Evolutionary conservation across 2,329 filamentous ascomycete species (phyloP), one percentile per base, ranked within the genome.

Genomic region (Aspergillus novofumigatus): DNA sequence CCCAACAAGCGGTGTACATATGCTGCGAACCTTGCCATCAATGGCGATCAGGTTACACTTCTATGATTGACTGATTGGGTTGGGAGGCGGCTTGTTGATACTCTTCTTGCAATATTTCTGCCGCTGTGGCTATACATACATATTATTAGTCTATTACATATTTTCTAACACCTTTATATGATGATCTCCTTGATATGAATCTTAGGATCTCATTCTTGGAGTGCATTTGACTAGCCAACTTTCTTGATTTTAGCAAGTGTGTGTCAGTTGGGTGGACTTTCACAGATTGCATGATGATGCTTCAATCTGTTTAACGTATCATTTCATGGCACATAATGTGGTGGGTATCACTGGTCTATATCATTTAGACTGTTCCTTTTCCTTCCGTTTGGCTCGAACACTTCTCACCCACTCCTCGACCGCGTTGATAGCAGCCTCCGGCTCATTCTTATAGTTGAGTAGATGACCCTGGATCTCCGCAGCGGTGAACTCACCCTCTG

Each of bases 381-480:
- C 54, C 35, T 54, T 62, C 56, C 67, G 69, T 56, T 70, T 68
- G 55, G 67, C 67, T 28, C 58, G 62, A 1, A 65, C 32, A 3
- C 41, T 53, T 49, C 63, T 51, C 32, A 72, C 67, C 74, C 74
- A 76, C 17, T 58, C 61, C 17, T 59, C 62, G 3, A 64, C 72
- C 11, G 64, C 64, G 14, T 65, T 28, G 44, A 77, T 67, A 1
- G 73, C 75, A 14, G 25, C 53, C 51, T 69, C 62, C 0, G 73
- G 73, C 14, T 64, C 57, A 10, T 64, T 62, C 60, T 74, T 75
- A 48, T 75, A 59, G 28, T 69, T 68, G 3, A 77, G 64, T 8
- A 77, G 63, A 59, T 73, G 75, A 2, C 73, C 74, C 61, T 77
- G 75, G 21, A 77, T 72, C 62, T 77, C 73, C 11, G 74, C 75